These are phyloP conservation scores for Phaeosphaeriaceae sp. DNA, from an alignment of 2,329 filamentous ascomycete genomes.

Conservation along the genomic window DNA sequence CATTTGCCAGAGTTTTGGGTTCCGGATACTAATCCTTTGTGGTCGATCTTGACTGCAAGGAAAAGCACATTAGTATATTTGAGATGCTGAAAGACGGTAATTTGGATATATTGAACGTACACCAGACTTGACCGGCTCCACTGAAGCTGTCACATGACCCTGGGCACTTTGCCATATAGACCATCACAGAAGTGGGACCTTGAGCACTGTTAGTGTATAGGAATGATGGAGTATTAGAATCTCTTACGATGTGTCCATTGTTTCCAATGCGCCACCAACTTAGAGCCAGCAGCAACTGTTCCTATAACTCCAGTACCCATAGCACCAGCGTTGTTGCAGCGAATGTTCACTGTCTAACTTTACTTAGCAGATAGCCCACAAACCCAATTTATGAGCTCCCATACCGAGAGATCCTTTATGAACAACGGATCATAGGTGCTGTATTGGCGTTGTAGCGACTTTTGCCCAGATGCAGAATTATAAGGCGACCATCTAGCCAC, in stretches of 20 bases:
- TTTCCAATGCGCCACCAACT: constrained; percentile 59
- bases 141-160: constrained; percentile 56
- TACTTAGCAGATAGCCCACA: background rate
- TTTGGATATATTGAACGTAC: constrained; percentile 5
- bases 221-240: too few relatives aligned
- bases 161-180: constrained; percentile 60
- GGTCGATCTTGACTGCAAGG: constrained; percentile 60
- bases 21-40: constrained; percentile 57
- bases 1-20: constrained; percentile 55
- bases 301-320: constrained; percentile 49
- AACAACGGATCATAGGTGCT: constrained; percentile 32
- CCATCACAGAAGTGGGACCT: constrained; percentile 61
- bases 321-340: constrained; percentile 40
- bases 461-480: constrained; percentile 33
- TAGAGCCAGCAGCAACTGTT: constrained; percentile 55
- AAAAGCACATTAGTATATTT: constrained; percentile 24
- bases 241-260: constrained; percentile 46
- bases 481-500: constrained; percentile 35
- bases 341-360: constrained; percentile 34
- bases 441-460: constrained; percentile 38
- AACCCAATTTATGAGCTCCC: background rate
- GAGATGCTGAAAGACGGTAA: background rate
- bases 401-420: constrained; percentile 34
- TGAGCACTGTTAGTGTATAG: constrained; percentile 52
- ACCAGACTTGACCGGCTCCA: constrained; percentile 59